phyloP scores from a whole-genome alignment of 371 early-diverging fungal genomes.

The Syncephalastrum racemosum region DNA sequence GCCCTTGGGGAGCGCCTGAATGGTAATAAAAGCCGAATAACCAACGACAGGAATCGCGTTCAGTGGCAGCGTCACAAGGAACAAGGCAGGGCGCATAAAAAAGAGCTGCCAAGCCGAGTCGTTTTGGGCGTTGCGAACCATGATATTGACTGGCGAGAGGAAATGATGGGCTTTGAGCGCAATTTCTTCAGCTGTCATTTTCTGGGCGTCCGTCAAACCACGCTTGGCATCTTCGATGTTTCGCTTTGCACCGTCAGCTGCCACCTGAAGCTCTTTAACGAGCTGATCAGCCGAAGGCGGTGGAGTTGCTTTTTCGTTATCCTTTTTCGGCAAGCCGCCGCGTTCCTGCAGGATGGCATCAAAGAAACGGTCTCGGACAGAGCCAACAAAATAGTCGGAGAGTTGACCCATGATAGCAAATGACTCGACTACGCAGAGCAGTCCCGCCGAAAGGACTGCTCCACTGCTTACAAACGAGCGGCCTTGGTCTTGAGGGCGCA shows the following conservation, averaged over 20 bases:
- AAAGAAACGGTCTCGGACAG: constrained; percentile 32
- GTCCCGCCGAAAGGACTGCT: constrained; percentile 12
- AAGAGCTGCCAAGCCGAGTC: constrained; percentile 25
- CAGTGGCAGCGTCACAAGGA: constrained; percentile 33
- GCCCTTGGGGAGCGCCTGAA: constrained; percentile 36
- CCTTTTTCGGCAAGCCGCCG: constrained; percentile 16
- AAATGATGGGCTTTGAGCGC: constrained; percentile 14
- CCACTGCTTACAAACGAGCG: constrained; percentile 18
- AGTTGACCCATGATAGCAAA: constrained; percentile 27
- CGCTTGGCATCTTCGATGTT: constrained; percentile 1
- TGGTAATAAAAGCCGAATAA: constrained; percentile 26
- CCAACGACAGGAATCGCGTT: constrained; percentile 37
- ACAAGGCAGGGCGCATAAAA: constrained; percentile 27
- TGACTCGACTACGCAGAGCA: constrained; percentile 30
- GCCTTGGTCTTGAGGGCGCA: constrained; percentile 9
- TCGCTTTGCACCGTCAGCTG: constrained; percentile 2
- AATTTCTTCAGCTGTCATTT: constrained; percentile 1
- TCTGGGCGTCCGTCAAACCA: neutral
- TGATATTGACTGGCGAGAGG: constrained; percentile 31
- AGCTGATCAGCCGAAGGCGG: neutral
- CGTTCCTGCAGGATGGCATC: constrained; percentile 33
- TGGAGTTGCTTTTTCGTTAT: neutral
- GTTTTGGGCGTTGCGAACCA: constrained; percentile 28
- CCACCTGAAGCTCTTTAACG: constrained; percentile 12
- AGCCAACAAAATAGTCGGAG: constrained; percentile 25